These are phyloP conservation scores for Cytauxzoon felis DNA, from an alignment of 169 alveolate genomes.

Conservation along the genomic window DNA sequence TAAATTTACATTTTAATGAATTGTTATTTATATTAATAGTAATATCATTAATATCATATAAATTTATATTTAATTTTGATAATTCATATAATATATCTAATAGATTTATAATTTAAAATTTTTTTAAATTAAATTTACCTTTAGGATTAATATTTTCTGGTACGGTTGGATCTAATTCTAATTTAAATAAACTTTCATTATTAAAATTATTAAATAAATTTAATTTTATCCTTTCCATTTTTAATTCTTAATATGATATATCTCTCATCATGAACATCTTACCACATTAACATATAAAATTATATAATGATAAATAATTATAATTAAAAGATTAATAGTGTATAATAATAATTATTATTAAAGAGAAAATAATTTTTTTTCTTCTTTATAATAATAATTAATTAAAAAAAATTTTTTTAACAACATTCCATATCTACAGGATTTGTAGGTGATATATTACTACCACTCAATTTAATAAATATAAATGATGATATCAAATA, in stretches of 20 bases:
- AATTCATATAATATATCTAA: not conserved
- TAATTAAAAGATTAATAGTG: not conserved
- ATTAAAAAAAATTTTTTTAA: not conserved
- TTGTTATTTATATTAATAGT: not conserved
- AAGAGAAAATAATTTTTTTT: not conserved
- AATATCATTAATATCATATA: constrained; percentile 14
- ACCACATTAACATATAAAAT: not conserved
- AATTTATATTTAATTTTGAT: not conserved
- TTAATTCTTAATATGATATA: not conserved
- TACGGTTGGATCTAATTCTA: constrained; percentile 40
- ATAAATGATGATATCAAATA: constrained; percentile 54
- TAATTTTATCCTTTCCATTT: constrained; percentile 1
- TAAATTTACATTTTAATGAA: constrained; percentile 6
- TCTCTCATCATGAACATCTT: constrained; percentile 7
- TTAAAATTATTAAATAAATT: not conserved
- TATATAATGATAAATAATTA: not conserved
- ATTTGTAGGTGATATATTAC: not conserved
- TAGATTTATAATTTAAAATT: not conserved
- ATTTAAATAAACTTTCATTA: constrained; percentile 11
- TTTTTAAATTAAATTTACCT: constrained; percentile 1
- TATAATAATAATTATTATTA: not conserved
- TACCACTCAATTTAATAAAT: not conserved
- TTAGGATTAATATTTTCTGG: constrained; percentile 10
- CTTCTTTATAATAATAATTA: not conserved
- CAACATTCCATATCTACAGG: not conserved